Percentiles rank a stretch among this genome's conserved stretches.
phyloP scores from a whole-genome alignment of 164 flowering plant species.

The Hamamelis virginiana region DNA sequence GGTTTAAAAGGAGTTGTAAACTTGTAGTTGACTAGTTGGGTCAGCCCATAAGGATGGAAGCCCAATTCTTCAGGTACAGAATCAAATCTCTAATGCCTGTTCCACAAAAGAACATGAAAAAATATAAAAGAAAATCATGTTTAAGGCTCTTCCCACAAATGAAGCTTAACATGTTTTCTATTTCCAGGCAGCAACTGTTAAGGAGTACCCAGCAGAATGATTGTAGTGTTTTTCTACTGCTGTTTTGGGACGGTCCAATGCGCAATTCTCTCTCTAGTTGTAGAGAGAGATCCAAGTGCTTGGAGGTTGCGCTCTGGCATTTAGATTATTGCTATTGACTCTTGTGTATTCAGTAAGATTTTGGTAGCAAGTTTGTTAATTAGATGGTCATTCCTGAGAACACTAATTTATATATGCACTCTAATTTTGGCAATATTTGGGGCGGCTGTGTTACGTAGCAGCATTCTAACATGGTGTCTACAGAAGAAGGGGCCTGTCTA shows the following conservation, averaged over 20 bases:
- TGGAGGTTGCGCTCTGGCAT: slow-evolving; percentile 15
- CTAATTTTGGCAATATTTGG: slow-evolving; percentile 11
- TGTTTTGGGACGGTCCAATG: slow-evolving; percentile 8
- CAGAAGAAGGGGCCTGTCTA: slow-evolving; percentile 23
- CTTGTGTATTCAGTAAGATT: slow-evolving; percentile 12
- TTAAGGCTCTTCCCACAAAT: too few species aligned
- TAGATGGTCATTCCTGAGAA: not conserved
- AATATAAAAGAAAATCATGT: too few species aligned
- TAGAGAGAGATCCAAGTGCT: slow-evolving; percentile 15
- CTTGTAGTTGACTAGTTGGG: too few species aligned
- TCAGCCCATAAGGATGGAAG: too few species aligned
- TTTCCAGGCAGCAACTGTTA: slow-evolving; percentile 14
- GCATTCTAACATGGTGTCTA: slow-evolving; percentile 16
- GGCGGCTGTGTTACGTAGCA: not conserved
- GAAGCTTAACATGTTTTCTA: not conserved
- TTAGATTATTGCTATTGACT: slow-evolving; percentile 9
- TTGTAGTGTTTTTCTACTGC: slow-evolving; percentile 10
- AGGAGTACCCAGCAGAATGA: slow-evolving; percentile 17
- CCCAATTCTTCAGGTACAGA: too few species aligned
- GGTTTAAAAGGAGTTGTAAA: too few species aligned
- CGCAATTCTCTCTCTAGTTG: slow-evolving; percentile 8
- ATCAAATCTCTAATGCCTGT: too few species aligned
- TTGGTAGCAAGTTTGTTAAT: not conserved
- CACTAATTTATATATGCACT: too few species aligned
- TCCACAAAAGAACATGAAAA: too few species aligned